phyloP scores from a whole-genome alignment of 164 flowering plant species.

The Piper longum region DNA sequence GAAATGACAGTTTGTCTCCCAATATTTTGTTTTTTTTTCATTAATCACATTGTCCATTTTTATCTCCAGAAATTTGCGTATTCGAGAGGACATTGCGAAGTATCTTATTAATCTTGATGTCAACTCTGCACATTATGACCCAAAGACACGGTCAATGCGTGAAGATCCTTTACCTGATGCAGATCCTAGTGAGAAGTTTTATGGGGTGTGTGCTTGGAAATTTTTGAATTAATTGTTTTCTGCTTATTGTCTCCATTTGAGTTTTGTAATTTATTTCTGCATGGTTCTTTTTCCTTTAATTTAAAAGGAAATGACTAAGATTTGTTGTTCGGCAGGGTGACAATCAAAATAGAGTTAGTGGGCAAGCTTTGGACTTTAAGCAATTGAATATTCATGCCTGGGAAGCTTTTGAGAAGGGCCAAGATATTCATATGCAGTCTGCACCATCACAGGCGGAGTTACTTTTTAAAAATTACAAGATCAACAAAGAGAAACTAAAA shows the following conservation, averaged over 20 bases:
- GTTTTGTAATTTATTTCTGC: neutral
- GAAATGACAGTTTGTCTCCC: too few species aligned
- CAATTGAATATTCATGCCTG: conserved; percentile 58
- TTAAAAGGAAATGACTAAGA: neutral
- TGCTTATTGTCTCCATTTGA: neutral
- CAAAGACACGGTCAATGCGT: conserved; percentile 86
- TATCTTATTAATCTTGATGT: conserved; percentile 84
- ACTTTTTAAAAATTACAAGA: conserved; percentile 41
- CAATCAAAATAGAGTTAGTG: conserved; percentile 54
- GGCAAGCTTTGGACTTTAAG: conserved; percentile 75
- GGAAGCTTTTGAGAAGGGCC: conserved; percentile 85
- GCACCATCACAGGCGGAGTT: conserved; percentile 82
- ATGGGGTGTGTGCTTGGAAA: conserved; percentile 25
- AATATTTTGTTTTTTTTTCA: neutral
- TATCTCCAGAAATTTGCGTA: conserved; percentile 60
- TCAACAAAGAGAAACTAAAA: conserved; percentile 52
- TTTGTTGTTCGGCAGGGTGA: conserved; percentile 35
- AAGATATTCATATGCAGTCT: conserved; percentile 78
- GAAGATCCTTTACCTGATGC: conserved; percentile 88
- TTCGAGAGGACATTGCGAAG: conserved; percentile 88
- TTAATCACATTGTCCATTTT: neutral
- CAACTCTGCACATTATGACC: conserved; percentile 81
- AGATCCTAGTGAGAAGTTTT: conserved; percentile 81
- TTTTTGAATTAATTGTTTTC: neutral
- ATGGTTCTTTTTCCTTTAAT: neutral